These are phyloP conservation scores for Fomitopsis palustris DNA, from an alignment of 1,284 basidiomycete genomes.

Conservation along the genomic window DNA sequence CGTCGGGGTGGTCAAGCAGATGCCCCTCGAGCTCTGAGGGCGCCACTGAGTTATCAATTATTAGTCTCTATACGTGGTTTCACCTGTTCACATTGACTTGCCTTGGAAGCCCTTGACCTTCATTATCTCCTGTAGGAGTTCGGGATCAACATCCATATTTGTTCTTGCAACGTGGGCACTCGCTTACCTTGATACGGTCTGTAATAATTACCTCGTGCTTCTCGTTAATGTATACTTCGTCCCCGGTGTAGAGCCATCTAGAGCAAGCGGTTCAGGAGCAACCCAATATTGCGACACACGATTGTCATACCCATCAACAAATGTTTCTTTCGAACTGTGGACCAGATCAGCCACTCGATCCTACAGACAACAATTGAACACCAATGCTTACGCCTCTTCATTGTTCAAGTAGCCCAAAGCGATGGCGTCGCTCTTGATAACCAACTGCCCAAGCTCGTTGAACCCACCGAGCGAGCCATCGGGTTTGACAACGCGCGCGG, in stretches of 20 bases:
- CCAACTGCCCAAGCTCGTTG: constrained; percentile 40
- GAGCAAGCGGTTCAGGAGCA: background rate
- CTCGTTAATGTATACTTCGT: constrained; percentile 38
- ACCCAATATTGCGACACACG: background rate
- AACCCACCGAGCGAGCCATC: constrained; percentile 37
- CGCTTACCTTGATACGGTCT: constrained; percentile 39
- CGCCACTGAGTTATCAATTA: constrained; percentile 31
- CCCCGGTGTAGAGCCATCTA: constrained; percentile 44
- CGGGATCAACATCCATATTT: constrained; percentile 52
- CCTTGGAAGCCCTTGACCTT: constrained; percentile 68
- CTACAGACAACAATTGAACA: no score
- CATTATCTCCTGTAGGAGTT: constrained; percentile 46
- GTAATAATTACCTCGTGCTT: constrained; percentile 40
- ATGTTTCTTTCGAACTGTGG: constrained; percentile 38
- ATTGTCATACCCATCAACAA: constrained; percentile 31
- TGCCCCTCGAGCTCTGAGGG: constrained; percentile 46
- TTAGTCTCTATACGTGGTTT: background rate
- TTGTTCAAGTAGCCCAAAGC: constrained; percentile 40
- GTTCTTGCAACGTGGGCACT: constrained; percentile 19
- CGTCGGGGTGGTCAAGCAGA: constrained; percentile 66
- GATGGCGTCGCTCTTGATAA: constrained; percentile 36
- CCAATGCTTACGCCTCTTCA: constrained; percentile 33
- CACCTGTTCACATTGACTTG: background rate
- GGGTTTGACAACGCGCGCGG: constrained; percentile 34
- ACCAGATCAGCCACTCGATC: background rate